Conservation (phyloP, 2,329 filamentous ascomycete genomes). For the Raffaelea ambrosiae region DNA sequence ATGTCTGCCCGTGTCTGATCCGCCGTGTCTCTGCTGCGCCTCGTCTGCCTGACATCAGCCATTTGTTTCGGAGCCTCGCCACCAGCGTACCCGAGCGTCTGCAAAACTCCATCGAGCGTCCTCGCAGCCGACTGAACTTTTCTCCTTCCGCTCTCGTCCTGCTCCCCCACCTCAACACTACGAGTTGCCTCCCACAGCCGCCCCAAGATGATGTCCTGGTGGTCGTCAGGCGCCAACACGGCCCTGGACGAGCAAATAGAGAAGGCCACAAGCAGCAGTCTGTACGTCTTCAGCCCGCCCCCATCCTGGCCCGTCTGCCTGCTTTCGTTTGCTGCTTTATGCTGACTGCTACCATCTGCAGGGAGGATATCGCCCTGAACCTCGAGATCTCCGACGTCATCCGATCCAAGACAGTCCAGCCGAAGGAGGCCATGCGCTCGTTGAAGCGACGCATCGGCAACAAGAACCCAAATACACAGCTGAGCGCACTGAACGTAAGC, state of each 20-base stretch:
- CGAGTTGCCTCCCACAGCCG: not conserved
- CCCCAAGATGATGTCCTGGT: conserved; percentile 74
- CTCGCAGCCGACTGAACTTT: not conserved
- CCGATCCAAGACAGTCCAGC: conserved; percentile 92
- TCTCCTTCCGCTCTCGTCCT: not conserved
- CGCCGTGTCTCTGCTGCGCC: not conserved
- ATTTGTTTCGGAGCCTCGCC: not conserved
- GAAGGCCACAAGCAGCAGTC: conserved; percentile 84
- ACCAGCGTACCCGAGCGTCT: not conserved
- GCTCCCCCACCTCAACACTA: not conserved
- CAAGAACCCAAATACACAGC: conserved; percentile 94
- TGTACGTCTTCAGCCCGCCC: conserved; percentile 47
- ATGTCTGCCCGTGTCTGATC: too few relatives aligned
- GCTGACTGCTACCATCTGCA: conserved; percentile 23
- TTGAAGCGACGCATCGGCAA: conserved; percentile 90
- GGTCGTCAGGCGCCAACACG: conserved; percentile 85
- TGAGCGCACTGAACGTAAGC: conserved; percentile 87
- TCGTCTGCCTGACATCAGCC: not conserved
- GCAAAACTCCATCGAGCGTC: not conserved
- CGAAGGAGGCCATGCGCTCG: conserved; percentile 96
- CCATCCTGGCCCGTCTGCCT: not conserved
- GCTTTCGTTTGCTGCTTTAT: not conserved
- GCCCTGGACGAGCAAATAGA: conserved; percentile 97
- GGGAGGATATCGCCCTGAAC: conserved; percentile 94
- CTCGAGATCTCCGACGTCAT: conserved; percentile 98